These are phyloP conservation scores for Colletotrichum tamarilloi DNA, from an alignment of 2,329 filamentous ascomycete genomes.

Conservation along the genomic window DNA sequence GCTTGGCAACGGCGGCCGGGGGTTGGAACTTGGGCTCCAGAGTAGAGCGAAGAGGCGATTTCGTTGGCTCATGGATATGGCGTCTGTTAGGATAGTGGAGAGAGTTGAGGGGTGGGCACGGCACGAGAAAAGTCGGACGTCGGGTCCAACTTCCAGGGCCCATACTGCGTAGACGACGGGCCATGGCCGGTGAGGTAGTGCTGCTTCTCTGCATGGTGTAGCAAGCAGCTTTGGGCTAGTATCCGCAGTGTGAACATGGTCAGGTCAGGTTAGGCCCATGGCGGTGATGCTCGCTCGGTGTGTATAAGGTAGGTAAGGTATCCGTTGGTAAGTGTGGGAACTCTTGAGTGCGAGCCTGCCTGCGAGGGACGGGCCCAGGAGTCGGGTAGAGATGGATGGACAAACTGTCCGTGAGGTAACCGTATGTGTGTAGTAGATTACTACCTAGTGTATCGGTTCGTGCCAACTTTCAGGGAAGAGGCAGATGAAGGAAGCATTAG, in stretches of 20 bases:
- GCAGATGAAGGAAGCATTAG: background rate
- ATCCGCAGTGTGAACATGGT: background rate
- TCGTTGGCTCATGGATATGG: slow-evolving; percentile 1
- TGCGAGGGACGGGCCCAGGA: background rate
- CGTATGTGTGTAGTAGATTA: no score
- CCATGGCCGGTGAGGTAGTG: background rate
- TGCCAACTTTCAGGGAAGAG: background rate
- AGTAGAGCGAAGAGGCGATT: slow-evolving; percentile 3
- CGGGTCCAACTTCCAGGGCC: background rate
- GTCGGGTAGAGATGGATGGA: background rate
- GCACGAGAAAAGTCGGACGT: background rate
- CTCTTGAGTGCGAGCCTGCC: background rate
- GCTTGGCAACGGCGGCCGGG: slow-evolving; percentile 25
- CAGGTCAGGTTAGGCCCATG: background rate
- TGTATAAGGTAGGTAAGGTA: background rate
- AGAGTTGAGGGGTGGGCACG: background rate
- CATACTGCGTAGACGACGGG: background rate
- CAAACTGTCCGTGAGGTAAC: background rate
- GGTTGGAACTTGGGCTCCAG: slow-evolving; percentile 3
- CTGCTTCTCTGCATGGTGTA: background rate
- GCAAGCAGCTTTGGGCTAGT: background rate
- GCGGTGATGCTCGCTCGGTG: background rate
- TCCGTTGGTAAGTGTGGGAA: background rate
- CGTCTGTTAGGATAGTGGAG: slow-evolving; percentile 1
- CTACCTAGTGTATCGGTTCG: background rate